Conservation (phyloP, 805 yeast genomes). For the Ogataea degrootiae region DNA sequence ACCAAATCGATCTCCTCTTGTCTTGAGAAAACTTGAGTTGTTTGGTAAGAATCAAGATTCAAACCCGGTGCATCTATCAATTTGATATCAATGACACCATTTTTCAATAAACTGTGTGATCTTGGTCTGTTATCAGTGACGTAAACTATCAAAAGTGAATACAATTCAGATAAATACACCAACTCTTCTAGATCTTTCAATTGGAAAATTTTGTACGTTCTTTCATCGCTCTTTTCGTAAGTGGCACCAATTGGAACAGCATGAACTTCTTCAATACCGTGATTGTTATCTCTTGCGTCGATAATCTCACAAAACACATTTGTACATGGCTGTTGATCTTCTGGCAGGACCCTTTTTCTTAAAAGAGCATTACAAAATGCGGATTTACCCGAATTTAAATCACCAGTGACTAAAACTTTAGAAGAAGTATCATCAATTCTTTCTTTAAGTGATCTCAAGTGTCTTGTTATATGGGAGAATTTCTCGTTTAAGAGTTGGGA, state of each 20-base stretch:
- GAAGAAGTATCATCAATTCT: constrained; percentile 89
- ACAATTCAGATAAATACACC: constrained; percentile 70
- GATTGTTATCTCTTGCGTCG: constrained; percentile 68
- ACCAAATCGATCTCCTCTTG: constrained; percentile 97
- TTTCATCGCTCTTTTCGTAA: constrained; percentile 53
- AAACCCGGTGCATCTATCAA: constrained; percentile 97
- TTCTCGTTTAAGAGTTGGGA: constrained; percentile 68
- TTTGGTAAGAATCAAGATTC: constrained; percentile 87
- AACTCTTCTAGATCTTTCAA: constrained; percentile 59
- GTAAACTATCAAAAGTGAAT: constrained; percentile 71
- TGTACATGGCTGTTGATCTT: constrained; percentile 97
- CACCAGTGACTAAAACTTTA: constrained; percentile 95
- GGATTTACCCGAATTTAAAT: constrained; percentile 93
- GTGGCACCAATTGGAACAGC: constrained; percentile 62
- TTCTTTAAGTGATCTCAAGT: constrained; percentile 65
- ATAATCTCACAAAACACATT: constrained; percentile 92
- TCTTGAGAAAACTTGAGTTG: constrained; percentile 90
- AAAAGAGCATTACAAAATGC: constrained; percentile 90
- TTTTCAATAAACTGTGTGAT: constrained; percentile 67
- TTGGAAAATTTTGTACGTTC: constrained; percentile 55
- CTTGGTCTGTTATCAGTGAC: constrained; percentile 69
- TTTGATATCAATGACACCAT: constrained; percentile 89
- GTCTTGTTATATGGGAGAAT: constrained; percentile 59
- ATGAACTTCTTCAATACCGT: constrained; percentile 83
- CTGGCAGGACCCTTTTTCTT: constrained; percentile 75